Base-by-base conservation (phyloP, 2,329 filamentous ascomycete species). In the Aspergillus tanneri region DNA sequence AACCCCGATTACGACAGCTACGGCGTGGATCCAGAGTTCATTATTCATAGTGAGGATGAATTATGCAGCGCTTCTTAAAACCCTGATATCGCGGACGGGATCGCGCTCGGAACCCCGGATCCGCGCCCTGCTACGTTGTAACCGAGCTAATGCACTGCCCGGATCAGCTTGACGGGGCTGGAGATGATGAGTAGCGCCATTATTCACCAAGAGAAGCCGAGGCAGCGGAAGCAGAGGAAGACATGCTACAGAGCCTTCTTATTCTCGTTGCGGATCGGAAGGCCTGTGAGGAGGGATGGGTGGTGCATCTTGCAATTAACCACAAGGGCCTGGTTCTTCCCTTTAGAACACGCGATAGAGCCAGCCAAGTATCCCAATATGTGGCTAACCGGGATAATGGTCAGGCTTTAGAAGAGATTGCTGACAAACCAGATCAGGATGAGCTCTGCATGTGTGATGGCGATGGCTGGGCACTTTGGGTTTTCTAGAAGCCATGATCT, bases 201-300 rank as follows among this genome's bases (percentile, higher is more conserved):
- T 16, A 24, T 14, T 10, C 7, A 4, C n/a, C 24, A 16, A 14
- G 14, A 16, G 24, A 18, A 42, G 24, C 14, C n/a, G 37, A n/a
- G 8, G 2, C 21, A 16, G 22, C 4, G 3, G 21, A 22, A 23
- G 37, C 22, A 8, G 23, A 23, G 2, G 11, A 12, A 18, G 36
- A 47, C 8, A 36, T n/a, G 32, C 10, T 23, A 6, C 47, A 47
- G 41, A 35, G 7, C 12, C 46, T 52, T 28, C 36, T 58, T 16
- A 46, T 58, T 27, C 9, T 43, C 37, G 46, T 56, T 24, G 56
- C 52, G 4, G 54, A 58, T 53, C 51, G 52, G 18, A 55, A 52
- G 44, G 52, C 56, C 9, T 56, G 52, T 28, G 55, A 56, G 32
- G 49, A 56, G 3, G 55, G 53, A 4, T 56, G 50, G 55, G 47